A percentile compares a stretch with the other conserved stretches of the same genome.
Conservation (phyloP, 495 filamentous ascomycete genomes). For the Penicillium lividum region DNA sequence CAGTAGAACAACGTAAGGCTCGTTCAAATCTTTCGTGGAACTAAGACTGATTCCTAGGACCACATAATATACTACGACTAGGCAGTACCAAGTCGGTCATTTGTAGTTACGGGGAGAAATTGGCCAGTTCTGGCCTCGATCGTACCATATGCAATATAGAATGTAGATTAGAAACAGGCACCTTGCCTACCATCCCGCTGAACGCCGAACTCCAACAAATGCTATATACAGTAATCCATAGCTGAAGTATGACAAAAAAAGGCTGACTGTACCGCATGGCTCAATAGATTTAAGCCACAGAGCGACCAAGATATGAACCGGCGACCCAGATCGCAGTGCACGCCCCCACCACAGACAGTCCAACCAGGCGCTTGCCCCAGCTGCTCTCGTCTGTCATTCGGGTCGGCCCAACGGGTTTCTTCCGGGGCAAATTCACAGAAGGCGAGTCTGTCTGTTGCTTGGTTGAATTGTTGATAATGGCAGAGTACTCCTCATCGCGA, state of each 20-base stretch:
- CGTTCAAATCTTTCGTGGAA: no score
- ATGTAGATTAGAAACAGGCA: neutral
- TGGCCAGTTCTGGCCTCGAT: no score
- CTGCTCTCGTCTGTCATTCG: constrained; percentile 64
- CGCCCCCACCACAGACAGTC: constrained; percentile 62
- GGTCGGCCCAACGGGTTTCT: constrained; percentile 54
- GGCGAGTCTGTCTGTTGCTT: constrained; percentile 17
- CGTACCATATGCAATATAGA: no score
- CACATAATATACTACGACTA: no score
- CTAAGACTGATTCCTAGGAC: no score
- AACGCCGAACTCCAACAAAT: constrained; percentile 7
- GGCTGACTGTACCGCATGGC: neutral
- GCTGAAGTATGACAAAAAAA: neutral
- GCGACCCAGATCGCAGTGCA: constrained; percentile 69
- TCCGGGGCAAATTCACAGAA: constrained; percentile 25
- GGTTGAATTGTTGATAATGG: constrained; percentile 35
- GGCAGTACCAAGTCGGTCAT: no score
- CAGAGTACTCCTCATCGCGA: constrained; percentile 37
- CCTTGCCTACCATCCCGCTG: neutral
- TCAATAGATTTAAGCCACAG: constrained; percentile 21
- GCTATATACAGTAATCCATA: constrained; percentile 4
- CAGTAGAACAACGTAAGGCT: no score
- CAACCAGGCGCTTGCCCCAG: constrained; percentile 70
- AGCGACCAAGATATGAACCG: constrained; percentile 49
- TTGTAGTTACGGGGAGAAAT: no score